Percentiles rank a stretch among this genome's conserved stretches.
These are phyloP conservation scores for Carex pumila DNA, from an alignment of 176 grass and related monocot species.

Conservation along the genomic window DNA sequence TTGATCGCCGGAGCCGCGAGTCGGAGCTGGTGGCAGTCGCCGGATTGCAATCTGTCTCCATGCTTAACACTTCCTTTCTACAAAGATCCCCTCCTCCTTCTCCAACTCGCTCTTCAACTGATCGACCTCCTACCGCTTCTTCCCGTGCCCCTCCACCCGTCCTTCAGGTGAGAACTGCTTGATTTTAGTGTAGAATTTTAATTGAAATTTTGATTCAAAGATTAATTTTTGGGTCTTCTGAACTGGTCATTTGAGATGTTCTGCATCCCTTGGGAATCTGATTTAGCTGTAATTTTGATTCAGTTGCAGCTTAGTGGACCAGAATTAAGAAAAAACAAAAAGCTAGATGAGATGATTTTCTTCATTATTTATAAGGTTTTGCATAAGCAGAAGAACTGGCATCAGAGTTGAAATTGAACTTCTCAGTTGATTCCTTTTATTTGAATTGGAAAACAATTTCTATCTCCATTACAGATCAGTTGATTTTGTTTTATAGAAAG, in stretches of 20 bases:
- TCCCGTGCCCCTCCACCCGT: conserved; percentile 20
- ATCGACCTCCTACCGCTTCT: conserved; percentile 21
- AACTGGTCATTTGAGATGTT: not conserved
- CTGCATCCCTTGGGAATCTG: not conserved
- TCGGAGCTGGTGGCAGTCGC: conserved; percentile 36
- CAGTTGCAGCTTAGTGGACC: not conserved
- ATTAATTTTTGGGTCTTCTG: not conserved
- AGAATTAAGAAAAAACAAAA: not conserved
- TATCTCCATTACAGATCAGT: not conserved
- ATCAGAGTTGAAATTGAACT: not conserved
- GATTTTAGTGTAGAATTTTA: not conserved
- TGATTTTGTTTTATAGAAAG: not conserved
- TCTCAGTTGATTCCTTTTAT: not conserved
- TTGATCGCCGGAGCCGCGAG: conserved; percentile 34
- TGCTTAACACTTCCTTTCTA: conserved; percentile 35
- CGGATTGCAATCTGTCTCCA: conserved; percentile 39
- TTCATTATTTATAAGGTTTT: not conserved
- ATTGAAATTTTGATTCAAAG: not conserved
- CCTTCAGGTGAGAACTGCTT: conserved; percentile 31
- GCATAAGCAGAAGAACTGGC: not conserved
- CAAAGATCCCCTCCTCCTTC: conserved; percentile 24
- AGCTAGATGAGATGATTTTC: not conserved
- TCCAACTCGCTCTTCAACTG: conserved; percentile 23
- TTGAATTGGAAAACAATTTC: not conserved
- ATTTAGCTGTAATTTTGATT: not conserved